phyloP scores from a whole-genome alignment of 73 alveolate genomes.

The Paramecium tetraurelia region DNA sequence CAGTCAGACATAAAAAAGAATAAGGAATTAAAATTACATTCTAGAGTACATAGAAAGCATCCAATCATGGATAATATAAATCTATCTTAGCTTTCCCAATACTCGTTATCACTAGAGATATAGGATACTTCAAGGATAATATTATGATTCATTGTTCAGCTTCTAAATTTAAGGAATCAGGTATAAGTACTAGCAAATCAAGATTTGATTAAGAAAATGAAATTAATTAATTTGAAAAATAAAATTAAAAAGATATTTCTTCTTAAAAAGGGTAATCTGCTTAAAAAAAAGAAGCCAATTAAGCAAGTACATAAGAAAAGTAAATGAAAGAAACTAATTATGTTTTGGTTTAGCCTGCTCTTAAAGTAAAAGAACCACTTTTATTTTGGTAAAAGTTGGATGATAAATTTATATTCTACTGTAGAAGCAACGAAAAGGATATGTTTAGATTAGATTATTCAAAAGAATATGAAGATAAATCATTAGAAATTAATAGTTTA shows the following conservation, averaged over 20 bases:
- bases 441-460: background rate
- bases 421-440: background rate
- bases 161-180: background rate
- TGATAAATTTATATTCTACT: slow-evolving; percentile 32
- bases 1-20: background rate
- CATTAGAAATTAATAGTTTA: background rate
- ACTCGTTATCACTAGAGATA: slow-evolving; percentile 13
- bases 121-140: background rate
- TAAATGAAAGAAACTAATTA: background rate
- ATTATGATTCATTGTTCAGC: slow-evolving; percentile 14
- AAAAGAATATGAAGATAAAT: background rate
- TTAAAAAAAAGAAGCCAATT: background rate
- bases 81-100: background rate
- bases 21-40: background rate
- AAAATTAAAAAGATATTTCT: background rate
- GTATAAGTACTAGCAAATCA: background rate
- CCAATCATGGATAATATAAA: background rate
- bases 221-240: background rate
- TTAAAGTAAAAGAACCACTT: background rate
- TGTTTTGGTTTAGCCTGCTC: background rate
- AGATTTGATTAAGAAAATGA: background rate
- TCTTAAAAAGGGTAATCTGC: background rate
- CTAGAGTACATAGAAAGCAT: background rate
- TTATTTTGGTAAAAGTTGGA: slow-evolving; percentile 23
- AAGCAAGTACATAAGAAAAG: background rate